Conservation (phyloP, 73 alveolate species). For the Paramecium bursaria region DNA sequence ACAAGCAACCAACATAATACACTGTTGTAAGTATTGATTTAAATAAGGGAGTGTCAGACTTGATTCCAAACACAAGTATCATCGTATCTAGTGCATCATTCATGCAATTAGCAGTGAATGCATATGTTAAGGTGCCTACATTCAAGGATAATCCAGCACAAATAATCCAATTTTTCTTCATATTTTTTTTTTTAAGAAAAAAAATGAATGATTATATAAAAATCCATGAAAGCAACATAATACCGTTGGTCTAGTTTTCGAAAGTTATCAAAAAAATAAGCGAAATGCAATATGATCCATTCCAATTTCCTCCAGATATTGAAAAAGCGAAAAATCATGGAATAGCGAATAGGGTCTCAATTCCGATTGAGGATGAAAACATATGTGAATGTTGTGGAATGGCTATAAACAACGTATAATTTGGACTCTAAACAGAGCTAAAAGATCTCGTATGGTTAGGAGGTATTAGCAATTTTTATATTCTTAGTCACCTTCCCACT, state of each 20-base stretch:
- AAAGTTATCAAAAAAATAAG: neutral
- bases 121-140: slow-evolving; percentile 5
- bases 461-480: neutral
- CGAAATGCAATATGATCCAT: slow-evolving; percentile 58
- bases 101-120: slow-evolving; percentile 23
- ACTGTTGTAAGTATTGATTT: slow-evolving; percentile 10
- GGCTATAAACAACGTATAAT: neutral
- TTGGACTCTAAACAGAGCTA: neutral
- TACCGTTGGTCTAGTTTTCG: neutral
- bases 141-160: neutral
- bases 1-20: slow-evolving; percentile 16
- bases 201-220: neutral
- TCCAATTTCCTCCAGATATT: slow-evolving; percentile 40
- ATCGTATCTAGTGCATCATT: slow-evolving; percentile 9
- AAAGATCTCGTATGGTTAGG: slow-evolving; percentile 8
- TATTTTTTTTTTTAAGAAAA: neutral
- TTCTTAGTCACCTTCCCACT: slow-evolving; percentile 42
- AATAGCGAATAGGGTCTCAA: slow-evolving; percentile 29
- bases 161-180: neutral
- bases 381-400: slow-evolving; percentile 57
- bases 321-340: slow-evolving; percentile 44
- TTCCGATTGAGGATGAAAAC: neutral
- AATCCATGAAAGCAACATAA: neutral
- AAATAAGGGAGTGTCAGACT: neutral
- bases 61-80: neutral